Evolutionary conservation across 805 yeast genomes (phyloP), one percentile per base, ranked within the genome.

Genomic region (Debaryomyces prosopidis): DNA sequence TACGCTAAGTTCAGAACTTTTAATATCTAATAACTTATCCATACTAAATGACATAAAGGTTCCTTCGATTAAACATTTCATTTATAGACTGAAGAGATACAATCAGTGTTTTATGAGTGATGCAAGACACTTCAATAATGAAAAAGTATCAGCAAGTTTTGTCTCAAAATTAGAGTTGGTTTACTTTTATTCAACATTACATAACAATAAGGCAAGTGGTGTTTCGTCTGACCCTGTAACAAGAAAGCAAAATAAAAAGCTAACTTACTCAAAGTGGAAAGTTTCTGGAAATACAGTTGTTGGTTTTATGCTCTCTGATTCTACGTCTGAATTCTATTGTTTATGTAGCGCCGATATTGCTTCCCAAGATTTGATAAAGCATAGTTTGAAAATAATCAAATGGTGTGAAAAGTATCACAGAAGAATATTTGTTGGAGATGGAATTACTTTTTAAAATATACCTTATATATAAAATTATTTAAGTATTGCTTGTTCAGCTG

Each of bases 331-430:
- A 40, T 68, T 68, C 46, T 71, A 66, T 52, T 70, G 76, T 48
- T 43, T 73, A 36, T 59, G 68, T 35, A 56, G 59, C n/a, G 79
- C 82, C 1, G 58, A 71, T 7, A 75, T 81, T 14, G 75, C 78
- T 36, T 80, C 83, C 36, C 79, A 79, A 33, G 72, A 77, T 0
- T 65, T 90, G 47, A 76, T 85, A 12, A 69, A 69, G 16, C 81
- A 88, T 48, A 84, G 90, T 33, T 74, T 81, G 42, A 71, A 74
- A 16, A 80, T 89, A 11, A 81, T 87, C 7, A 73, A 74, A 40
- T 91, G 97, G 96, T 84, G 95, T 54, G 75, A 79, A 48, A 80
- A 75, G 50, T 79, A 87, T 52, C 86, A 86, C 50, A 81, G 80
- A 43, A 68, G 94, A 33, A 60, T 89, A 30, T 89, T 89, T 60